Evolutionary conservation across 805 yeast genomes (phyloP).

Genomic region (Torulaspora gathmanii): DNA sequence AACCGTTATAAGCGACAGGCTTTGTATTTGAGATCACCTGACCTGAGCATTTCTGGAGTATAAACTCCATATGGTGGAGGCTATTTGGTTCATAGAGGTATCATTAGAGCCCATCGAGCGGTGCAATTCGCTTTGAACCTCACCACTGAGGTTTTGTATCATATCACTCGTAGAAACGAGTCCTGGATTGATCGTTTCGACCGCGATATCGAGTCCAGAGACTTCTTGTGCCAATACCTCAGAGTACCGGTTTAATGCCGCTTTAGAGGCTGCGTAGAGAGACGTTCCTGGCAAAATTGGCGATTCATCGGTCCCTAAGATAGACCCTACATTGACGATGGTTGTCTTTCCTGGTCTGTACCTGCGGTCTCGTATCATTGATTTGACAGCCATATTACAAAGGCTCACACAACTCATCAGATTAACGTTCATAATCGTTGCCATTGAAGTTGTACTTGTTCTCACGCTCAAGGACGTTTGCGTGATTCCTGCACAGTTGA

Average conservation of each 20-base stretch:
- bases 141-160: conserved; percentile 13
- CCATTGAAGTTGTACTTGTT: conserved; percentile 15
- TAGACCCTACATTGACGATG: conserved; percentile 31
- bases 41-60: background rate
- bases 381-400: conserved; percentile 20
- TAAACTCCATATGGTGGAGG: conserved; percentile 16
- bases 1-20: background rate
- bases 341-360: conserved; percentile 1
- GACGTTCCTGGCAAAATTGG: conserved; percentile 27
- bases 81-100: conserved; percentile 12
- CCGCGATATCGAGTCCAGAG: conserved; percentile 17
- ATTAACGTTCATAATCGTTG: conserved; percentile 27
- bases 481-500: conserved; percentile 34
- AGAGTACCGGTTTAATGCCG: conserved; percentile 29
- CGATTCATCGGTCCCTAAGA: conserved; percentile 19
- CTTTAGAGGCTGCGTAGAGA: conserved; percentile 33
- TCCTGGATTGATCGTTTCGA: conserved; percentile 21
- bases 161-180: conserved; percentile 31
- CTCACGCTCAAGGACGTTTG: conserved; percentile 26
- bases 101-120: background rate
- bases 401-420: conserved; percentile 27
- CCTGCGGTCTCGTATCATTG: conserved; percentile 23
- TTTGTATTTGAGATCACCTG: background rate
- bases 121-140: conserved; percentile 1
- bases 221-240: conserved; percentile 24